phyloP scores from a whole-genome alignment of 2,329 filamentous ascomycete species.

The Fusarium hostae region DNA sequence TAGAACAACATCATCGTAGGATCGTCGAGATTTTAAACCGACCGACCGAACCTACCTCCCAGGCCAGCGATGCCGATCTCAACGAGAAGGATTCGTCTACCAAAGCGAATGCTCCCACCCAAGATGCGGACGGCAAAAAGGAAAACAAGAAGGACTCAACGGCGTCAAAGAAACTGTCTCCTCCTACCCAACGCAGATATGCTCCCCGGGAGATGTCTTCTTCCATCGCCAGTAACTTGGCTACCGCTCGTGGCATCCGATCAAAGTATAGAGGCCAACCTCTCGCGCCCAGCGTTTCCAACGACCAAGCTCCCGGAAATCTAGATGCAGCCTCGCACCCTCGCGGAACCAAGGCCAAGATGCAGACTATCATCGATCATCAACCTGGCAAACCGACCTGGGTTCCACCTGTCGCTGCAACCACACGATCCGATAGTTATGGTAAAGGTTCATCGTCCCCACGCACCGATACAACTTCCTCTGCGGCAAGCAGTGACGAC shows the following conservation, averaged over 20 bases:
- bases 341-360: conserved; percentile 62
- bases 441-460: conserved; percentile 43
- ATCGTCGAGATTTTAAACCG: conserved; percentile 84
- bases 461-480: conserved; percentile 40
- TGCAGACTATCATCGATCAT: conserved; percentile 67
- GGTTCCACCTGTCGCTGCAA: conserved; percentile 56
- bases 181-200: conserved; percentile 60
- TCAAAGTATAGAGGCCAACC: conserved; percentile 73
- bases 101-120: conserved; percentile 36
- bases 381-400: conserved; percentile 64
- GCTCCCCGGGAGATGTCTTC: conserved; percentile 77
- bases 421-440: conserved; percentile 41
- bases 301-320: conserved; percentile 77
- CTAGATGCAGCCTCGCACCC: conserved; percentile 67
- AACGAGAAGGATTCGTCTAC: conserved; percentile 46
- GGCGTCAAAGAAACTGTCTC: conserved; percentile 46
- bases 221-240: conserved; percentile 89
- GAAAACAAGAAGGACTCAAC: conserved; percentile 33
- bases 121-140: conserved; percentile 39
- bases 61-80: conserved; percentile 43
- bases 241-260: conserved; percentile 83
- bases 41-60: conserved; percentile 61
- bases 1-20: conserved; percentile 87
- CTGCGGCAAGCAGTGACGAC: conserved; percentile 58
- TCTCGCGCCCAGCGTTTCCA: conserved; percentile 77